phyloP scores from a whole-genome alignment of 306 rosid species.

The Dalbergia cultrata region DNA sequence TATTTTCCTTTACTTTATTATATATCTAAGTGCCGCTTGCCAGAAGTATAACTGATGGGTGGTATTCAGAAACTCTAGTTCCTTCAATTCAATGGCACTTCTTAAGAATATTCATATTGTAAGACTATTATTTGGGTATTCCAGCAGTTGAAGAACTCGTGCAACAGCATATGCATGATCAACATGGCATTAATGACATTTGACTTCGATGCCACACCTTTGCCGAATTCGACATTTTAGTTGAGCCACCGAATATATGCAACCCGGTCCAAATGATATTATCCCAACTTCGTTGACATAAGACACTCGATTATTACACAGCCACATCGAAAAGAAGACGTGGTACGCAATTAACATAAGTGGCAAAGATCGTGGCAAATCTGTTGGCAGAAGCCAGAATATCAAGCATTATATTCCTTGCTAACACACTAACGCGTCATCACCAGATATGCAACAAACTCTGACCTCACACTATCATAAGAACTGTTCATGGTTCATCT shows the following conservation, averaged over 20 bases:
- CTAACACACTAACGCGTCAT: background rate
- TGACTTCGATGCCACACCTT: slow-evolving; percentile 21
- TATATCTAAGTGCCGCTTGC: too few relatives aligned
- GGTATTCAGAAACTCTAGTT: background rate
- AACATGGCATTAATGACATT: slow-evolving; percentile 25
- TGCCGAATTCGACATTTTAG: slow-evolving; percentile 12
- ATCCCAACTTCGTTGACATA: background rate
- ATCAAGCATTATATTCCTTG: slow-evolving; percentile 20
- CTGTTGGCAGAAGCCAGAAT: slow-evolving; percentile 36
- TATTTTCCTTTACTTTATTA: too few relatives aligned
- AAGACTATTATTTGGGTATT: background rate
- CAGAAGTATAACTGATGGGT: background rate
- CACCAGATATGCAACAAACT: background rate
- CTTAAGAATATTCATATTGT: background rate
- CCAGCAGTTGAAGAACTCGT: background rate
- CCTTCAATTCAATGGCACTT: background rate
- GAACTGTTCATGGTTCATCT: too few relatives aligned
- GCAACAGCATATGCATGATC: background rate
- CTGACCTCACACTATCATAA: background rate
- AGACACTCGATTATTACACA: background rate
- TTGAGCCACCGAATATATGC: background rate
- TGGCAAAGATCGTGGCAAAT: slow-evolving; percentile 37
- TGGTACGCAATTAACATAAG: slow-evolving; percentile 25
- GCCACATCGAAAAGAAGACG: background rate
- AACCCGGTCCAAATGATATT: slow-evolving; percentile 31